Conservation (phyloP, 2,329 filamentous ascomycete genomes). For the Fusarium sp. region DNA sequence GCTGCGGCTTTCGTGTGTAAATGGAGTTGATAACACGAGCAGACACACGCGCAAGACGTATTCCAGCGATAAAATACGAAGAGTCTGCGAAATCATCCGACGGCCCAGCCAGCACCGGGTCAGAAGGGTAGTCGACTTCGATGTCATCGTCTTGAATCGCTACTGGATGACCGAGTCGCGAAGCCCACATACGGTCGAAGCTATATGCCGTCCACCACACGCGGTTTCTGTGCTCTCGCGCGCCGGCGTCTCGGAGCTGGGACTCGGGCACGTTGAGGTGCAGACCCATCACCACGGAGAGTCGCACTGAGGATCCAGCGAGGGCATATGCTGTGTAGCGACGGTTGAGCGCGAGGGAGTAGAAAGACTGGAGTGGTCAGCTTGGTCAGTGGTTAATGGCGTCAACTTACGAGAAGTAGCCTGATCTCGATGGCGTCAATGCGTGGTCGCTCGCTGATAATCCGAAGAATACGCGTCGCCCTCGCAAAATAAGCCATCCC, state of each 20-base stretch:
- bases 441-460: conserved; percentile 56
- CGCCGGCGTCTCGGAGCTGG: conserved; percentile 53
- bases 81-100: conserved; percentile 50
- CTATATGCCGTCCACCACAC: conserved; percentile 59
- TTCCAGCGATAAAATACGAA: conserved; percentile 49
- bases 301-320: conserved; percentile 57
- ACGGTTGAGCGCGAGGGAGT: conserved; percentile 57
- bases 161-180: conserved; percentile 60
- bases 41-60: conserved; percentile 52
- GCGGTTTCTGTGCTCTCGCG: conserved; percentile 54
- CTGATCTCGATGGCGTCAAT: conserved; percentile 58
- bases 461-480: conserved; percentile 53
- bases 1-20: conserved; percentile 47
- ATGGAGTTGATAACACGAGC: conserved; percentile 48
- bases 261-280: conserved; percentile 54
- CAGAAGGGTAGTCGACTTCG: conserved; percentile 55
- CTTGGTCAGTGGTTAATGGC: accelerated
- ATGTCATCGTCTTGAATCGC: conserved; percentile 62
- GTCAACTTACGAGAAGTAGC: conserved; percentile 55
- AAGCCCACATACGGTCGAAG: conserved; percentile 60
- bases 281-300: conserved; percentile 57
- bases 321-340: conserved; percentile 57
- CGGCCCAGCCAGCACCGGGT: conserved; percentile 43
- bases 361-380: conserved; percentile 52
- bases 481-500: conserved; percentile 57